Conservation (phyloP, 108 stramenopile genomes). For the Fistulifera solaris region DNA sequence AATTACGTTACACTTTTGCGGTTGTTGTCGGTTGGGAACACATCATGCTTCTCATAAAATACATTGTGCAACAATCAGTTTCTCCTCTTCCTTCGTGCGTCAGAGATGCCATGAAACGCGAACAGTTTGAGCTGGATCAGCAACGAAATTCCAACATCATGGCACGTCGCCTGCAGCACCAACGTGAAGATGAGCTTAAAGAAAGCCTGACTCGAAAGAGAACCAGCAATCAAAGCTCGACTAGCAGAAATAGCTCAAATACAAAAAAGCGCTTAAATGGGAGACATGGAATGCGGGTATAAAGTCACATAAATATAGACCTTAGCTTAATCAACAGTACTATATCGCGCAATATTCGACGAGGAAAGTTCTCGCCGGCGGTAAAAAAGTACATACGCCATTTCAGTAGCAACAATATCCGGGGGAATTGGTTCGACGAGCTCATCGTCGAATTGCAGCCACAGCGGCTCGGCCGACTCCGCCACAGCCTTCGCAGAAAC, state of each 20-base stretch:
- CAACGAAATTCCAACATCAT: constrained; percentile 8
- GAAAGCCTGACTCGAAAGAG: too few species aligned
- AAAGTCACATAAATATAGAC: too few species aligned
- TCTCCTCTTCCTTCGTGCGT: constrained; percentile 55
- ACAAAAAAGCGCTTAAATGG: too few species aligned
- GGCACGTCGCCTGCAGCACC: constrained; percentile 3
- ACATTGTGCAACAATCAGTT: constrained; percentile 65
- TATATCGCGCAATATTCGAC: constrained; percentile 78
- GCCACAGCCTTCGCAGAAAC: constrained; percentile 38
- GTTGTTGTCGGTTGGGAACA: constrained; percentile 85
- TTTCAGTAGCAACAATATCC: constrained; percentile 72
- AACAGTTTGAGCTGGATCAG: constrained; percentile 48
- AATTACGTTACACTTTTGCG: constrained; percentile 54
- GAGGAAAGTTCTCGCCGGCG: constrained; percentile 72
- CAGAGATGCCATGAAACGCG: constrained; percentile 51
- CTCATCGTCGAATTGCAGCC: constrained; percentile 96
- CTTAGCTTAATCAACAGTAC: constrained; percentile 41
- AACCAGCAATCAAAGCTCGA: too few species aligned
- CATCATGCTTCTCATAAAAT: constrained; percentile 82
- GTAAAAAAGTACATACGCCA: constrained; percentile 93
- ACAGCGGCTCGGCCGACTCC: constrained; percentile 73
- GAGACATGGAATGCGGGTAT: too few species aligned
- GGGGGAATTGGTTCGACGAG: constrained; percentile 82
- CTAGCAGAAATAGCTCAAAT: too few species aligned
- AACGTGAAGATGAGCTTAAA: constrained; percentile 3